Percentiles rank a stretch among this genome's conserved stretches.
phyloP scores from a whole-genome alignment of 805 yeast genomes.

The Pichia eremophila region DNA sequence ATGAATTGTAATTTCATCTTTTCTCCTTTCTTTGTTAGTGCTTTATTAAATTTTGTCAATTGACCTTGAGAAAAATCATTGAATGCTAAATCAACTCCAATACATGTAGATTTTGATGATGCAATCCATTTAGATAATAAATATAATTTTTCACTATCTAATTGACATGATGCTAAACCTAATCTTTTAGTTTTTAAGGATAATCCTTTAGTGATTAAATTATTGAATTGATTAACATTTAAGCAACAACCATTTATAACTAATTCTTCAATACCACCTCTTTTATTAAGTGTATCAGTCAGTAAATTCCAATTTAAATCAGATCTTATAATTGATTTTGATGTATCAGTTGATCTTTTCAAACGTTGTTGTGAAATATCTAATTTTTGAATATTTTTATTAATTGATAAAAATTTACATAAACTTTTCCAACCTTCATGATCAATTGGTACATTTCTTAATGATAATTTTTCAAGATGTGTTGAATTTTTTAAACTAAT shows the following conservation, averaged over 20 bases:
- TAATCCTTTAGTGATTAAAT: slow-evolving; percentile 34
- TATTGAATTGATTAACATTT: slow-evolving; percentile 31
- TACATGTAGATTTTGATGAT: slow-evolving; percentile 34
- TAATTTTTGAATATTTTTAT: slow-evolving; percentile 36
- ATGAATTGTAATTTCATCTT: slow-evolving; percentile 35
- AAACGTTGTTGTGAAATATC: slow-evolving; percentile 51
- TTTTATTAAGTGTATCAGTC: slow-evolving; percentile 29
- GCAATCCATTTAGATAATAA: slow-evolving; percentile 41
- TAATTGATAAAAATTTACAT: slow-evolving; percentile 38
- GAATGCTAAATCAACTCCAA: slow-evolving; percentile 48
- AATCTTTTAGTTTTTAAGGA: slow-evolving; percentile 36
- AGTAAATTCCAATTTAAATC: slow-evolving; percentile 48
- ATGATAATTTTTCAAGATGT: slow-evolving; percentile 40
- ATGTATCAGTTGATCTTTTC: slow-evolving; percentile 32
- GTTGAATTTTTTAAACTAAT: slow-evolving; percentile 35
- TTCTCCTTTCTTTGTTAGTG: slow-evolving; percentile 23
- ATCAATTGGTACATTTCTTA: slow-evolving; percentile 48
- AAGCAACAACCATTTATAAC: slow-evolving; percentile 50
- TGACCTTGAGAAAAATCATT: slow-evolving; percentile 41
- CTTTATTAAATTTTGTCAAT: slow-evolving; percentile 36
- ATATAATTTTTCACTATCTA: slow-evolving; percentile 33
- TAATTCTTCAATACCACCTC: slow-evolving; percentile 50
- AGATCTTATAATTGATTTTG: slow-evolving; percentile 29
- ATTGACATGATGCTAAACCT: slow-evolving; percentile 45
- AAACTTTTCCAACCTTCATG: slow-evolving; percentile 40